A percentile compares a stretch with the other conserved stretches of the same genome.
Conservation (phyloP, 2,329 filamentous ascomycete species). For the Helicocarpus griseus region DNA sequence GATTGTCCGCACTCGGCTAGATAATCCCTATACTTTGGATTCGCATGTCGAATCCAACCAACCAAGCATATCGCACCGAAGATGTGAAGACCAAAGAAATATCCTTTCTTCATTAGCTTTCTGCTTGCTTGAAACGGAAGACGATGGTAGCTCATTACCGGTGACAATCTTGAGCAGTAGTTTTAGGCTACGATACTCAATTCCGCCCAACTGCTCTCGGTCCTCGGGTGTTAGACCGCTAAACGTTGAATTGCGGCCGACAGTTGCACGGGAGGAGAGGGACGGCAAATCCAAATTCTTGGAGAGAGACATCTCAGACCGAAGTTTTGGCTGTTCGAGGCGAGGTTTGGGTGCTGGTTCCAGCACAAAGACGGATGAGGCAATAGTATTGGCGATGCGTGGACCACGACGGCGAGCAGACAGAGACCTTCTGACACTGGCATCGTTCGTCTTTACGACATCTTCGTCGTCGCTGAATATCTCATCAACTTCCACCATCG, state of each 20-base stretch:
- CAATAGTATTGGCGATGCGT: slow-evolving; percentile 21
- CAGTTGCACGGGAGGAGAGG: slow-evolving; percentile 34
- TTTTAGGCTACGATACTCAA: slow-evolving; percentile 44
- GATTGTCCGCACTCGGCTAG: slow-evolving; percentile 38
- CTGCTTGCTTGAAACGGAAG: neutral
- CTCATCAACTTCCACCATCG: slow-evolving; percentile 1
- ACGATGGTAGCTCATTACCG: slow-evolving; percentile 21
- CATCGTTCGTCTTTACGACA: slow-evolving; percentile 1
- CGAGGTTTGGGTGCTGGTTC: slow-evolving; percentile 13
- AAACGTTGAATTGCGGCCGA: slow-evolving; percentile 41
- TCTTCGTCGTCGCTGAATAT: neutral
- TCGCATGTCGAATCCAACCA: slow-evolving; percentile 37
- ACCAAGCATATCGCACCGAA: slow-evolving; percentile 42
- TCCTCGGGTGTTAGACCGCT: slow-evolving; percentile 33
- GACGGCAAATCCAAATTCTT: slow-evolving; percentile 26
- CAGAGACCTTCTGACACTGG: neutral
- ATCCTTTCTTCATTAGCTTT: slow-evolving; percentile 22
- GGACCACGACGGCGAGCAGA: neutral
- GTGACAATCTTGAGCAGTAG: slow-evolving; percentile 39
- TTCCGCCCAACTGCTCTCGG: slow-evolving; percentile 40
- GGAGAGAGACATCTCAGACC: slow-evolving; percentile 7
- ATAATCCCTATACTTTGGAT: slow-evolving; percentile 32
- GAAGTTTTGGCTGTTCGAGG: slow-evolving; percentile 2
- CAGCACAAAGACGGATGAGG: slow-evolving; percentile 34
- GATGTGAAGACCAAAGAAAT: slow-evolving; percentile 38